These are phyloP conservation scores for Apiotrichum akiyoshidainum DNA, from an alignment of 1,284 basidiomycete genomes.

Conservation along the genomic window DNA sequence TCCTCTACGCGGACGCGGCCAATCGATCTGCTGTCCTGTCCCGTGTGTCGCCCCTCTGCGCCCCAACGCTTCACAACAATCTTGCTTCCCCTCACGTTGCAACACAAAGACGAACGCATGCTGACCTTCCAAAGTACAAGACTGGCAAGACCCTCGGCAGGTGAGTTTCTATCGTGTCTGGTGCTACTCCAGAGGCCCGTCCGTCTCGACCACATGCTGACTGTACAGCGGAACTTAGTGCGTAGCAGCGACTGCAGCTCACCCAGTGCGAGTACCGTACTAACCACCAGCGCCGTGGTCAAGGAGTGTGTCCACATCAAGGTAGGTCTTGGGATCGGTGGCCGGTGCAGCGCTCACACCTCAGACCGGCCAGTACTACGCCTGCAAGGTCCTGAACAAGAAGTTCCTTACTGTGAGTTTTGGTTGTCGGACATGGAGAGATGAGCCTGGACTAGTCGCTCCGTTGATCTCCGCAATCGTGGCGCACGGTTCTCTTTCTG, in stretches of 20 bases:
- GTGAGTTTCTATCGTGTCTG: slow-evolving; percentile 69
- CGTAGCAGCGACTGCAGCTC: slow-evolving; percentile 9
- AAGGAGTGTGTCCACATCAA: slow-evolving; percentile 92
- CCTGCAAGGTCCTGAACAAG: slow-evolving; percentile 69
- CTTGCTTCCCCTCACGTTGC: background rate
- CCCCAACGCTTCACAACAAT: too few species aligned
- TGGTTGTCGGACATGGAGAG: background rate
- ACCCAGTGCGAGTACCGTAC: background rate
- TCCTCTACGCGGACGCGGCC: too few species aligned
- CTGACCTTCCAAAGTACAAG: slow-evolving; percentile 62
- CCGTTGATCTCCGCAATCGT: background rate
- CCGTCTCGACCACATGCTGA: slow-evolving; percentile 9
- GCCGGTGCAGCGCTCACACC: slow-evolving; percentile 8
- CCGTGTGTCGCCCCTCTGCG: background rate
- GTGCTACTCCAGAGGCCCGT: too few species aligned
- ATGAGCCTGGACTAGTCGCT: background rate
- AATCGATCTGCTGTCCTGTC: background rate
- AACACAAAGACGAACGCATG: background rate
- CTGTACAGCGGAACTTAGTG: slow-evolving; percentile 47
- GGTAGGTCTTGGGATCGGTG: slow-evolving; percentile 56
- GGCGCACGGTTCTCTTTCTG: background rate
- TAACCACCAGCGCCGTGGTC: slow-evolving; percentile 53
- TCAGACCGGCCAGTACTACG: slow-evolving; percentile 56
- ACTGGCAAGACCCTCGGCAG: slow-evolving; percentile 89
- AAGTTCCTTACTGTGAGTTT: slow-evolving; percentile 74